Evolutionary conservation across 1,284 basidiomycete genomes (phyloP).

Genomic region (Leucoagaricus sp.): DNA sequence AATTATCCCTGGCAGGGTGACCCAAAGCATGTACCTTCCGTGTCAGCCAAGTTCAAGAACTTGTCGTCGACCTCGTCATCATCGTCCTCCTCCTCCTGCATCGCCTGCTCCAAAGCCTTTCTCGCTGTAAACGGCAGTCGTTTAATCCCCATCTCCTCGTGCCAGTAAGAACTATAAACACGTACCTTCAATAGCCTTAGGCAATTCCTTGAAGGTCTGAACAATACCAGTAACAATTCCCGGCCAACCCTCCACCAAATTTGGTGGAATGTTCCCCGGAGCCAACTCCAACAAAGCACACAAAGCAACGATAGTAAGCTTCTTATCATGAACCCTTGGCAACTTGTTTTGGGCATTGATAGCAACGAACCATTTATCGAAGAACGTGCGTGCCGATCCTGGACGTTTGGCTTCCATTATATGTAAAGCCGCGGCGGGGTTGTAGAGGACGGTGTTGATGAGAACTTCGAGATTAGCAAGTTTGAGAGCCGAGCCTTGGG

Average conservation of each 20-base stretch:
- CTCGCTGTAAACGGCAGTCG: constrained; percentile 61
- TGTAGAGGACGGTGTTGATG: constrained; percentile 85
- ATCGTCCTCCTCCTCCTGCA: constrained; percentile 58
- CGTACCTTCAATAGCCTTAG: constrained; percentile 68
- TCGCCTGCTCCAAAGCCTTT: constrained; percentile 61
- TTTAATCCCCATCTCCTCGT: too few relatives aligned
- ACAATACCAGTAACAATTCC: constrained; percentile 70
- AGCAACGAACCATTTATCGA: constrained; percentile 77
- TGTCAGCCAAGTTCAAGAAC: constrained; percentile 67
- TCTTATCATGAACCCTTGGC: constrained; percentile 91
- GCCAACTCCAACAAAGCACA: constrained; percentile 75
- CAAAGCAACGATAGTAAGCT: constrained; percentile 76
- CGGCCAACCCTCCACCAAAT: constrained; percentile 70
- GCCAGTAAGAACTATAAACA: background rate
- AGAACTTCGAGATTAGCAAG: constrained; percentile 84
- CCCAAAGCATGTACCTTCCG: constrained; percentile 52
- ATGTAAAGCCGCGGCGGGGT: constrained; percentile 74
- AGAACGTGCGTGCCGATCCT: constrained; percentile 68
- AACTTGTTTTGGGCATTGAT: constrained; percentile 62
- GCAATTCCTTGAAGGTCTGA: constrained; percentile 73
- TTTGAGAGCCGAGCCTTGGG: constrained; percentile 64
- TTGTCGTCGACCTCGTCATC: constrained; percentile 64
- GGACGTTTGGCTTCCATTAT: constrained; percentile 68
- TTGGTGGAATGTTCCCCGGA: constrained; percentile 54
- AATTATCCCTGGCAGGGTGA: constrained; percentile 15